phyloP scores from a whole-genome alignment of 495 filamentous ascomycete genomes.

The Cryomyces minteri region DNA sequence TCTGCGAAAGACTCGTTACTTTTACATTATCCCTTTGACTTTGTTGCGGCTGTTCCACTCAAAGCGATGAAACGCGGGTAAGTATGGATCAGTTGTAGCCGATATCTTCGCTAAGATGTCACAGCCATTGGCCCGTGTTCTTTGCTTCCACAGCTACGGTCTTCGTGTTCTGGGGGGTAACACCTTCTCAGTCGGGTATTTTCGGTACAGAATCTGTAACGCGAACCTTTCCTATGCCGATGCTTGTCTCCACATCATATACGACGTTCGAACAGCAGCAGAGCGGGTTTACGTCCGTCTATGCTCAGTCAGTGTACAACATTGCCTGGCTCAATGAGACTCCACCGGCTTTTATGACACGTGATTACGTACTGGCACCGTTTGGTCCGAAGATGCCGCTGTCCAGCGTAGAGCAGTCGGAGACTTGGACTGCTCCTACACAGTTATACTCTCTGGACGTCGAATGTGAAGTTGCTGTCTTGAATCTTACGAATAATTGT shows the following conservation, averaged over 20 bases:
- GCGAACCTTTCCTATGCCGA: not conserved
- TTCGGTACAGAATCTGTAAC: conserved; percentile 14
- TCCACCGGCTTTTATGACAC: conserved; percentile 22
- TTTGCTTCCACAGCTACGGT: conserved; percentile 20
- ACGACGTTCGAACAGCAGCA: conserved; percentile 13
- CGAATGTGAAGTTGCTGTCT: conserved; percentile 15
- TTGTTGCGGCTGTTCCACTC: conserved; percentile 27
- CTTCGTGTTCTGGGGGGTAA: conserved; percentile 26
- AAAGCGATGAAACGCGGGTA: conserved; percentile 20
- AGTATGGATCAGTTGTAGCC: not conserved
- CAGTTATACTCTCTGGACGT: conserved; percentile 18
- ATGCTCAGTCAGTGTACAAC: conserved; percentile 19
- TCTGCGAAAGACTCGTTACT: conserved; percentile 21
- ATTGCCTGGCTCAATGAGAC: conserved; percentile 21
- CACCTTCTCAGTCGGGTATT: conserved; percentile 23
- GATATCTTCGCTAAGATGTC: not conserved
- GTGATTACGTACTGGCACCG: conserved; percentile 18
- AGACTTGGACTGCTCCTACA: conserved; percentile 17
- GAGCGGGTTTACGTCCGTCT: conserved; percentile 7
- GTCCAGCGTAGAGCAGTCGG: not conserved
- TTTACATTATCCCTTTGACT: conserved; percentile 30
- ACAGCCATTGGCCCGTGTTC: conserved; percentile 26
- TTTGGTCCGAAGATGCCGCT: conserved; percentile 9
- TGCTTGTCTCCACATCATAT: conserved; percentile 8
- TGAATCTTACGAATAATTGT: not conserved